Base-by-base conservation (phyloP, 192 early-diverging fungal genomes). In the Globomyces pollinis-pini region DNA sequence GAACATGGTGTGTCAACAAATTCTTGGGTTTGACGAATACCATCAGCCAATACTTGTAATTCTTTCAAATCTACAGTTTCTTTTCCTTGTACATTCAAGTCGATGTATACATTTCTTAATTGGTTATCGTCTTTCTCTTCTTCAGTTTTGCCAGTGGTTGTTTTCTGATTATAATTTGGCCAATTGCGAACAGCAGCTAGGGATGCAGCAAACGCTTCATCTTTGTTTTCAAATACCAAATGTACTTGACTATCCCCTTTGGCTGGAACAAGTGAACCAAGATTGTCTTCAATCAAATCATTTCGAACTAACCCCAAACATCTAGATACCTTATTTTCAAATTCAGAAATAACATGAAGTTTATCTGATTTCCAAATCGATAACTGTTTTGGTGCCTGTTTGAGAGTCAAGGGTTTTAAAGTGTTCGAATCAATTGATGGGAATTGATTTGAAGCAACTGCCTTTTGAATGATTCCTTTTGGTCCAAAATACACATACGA, bases 1-100 rank as follows among this genome's bases (percentile, higher is more conserved):
- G 50, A 57, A 24, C 61, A 53, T 12, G 79, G 74, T 32, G 63
- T 76, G 61, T 79, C 79, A 16, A 74, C 72, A 32, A 79, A 56
- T 20, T 65, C 38, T 18, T 68, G 62, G 39, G 58, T 59, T 0
- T 64, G 38, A 30, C 73, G 61, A 39, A 69, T 58, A 16, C 62
- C 68, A 24, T 72, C 43, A 0, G 57, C 13, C 4, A 68, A 39
- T 3, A 21, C 23, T 29, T 54, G 18, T 9, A 51, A 13, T 32
- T 47, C 50, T 20, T 64, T 21, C 15, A 24, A 35, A 33, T 50
- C 38, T n/a, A 58, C 34, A 13, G 26, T 36, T 42, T 39, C 55
- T n/a, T n/a, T n/a, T n/a, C n/a, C n/a, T n/a, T n/a, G n/a, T n/a
- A n/a, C n/a, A n/a, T n/a, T n/a, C n/a, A n/a, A n/a, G n/a, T n/a